Evolutionary conservation across 768 basidiomycete species (phyloP), one percentile per base, ranked within the genome.

Genomic region (Trametes cingulata): DNA sequence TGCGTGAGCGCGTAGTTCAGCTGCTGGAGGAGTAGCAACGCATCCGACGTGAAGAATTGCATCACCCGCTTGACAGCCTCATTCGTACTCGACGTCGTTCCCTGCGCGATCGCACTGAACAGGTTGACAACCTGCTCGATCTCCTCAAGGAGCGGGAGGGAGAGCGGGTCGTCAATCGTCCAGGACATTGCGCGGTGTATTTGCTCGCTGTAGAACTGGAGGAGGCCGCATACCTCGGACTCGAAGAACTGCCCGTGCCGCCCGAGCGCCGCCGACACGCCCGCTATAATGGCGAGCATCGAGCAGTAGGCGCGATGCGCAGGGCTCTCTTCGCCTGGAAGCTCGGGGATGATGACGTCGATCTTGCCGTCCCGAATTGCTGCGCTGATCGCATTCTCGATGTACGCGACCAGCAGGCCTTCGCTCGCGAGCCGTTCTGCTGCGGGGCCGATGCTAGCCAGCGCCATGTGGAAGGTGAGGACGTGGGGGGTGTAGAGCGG

Each of bases 1-100:
- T 98, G 95, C 0, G 92, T 88, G 47, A 96, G 79, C 0, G 92
- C 90, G 64, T 95, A 94, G 72, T 94, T 95, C 62, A 97, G 74
- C 64, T 94, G 90, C 68, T 94, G 93, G 0, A 97, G 78, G 24
- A 96, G 82, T 33, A 85, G 77, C 19, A 95, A 74, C 0, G 88
- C 86, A 61, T 84, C 85, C 0, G 77, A 77, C 2, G 86, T 83
- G 71, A 92, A 94, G 17, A 83, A 84, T 0, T 80, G 79, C 42
- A 94, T 78, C 6, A 93, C 83, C 65, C 83, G 85, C 52, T 80
- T 80, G 17, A 86, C 80, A 2, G 81, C 81, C 6, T 79, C 76
- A 61, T 82, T 79, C 49, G 77, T 63, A 65, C 77, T 80, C 17
- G 78, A 72, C 19, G 78, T 69, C 22, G 67, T 56, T 60, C 81